These are phyloP conservation scores for Thuidium tamariscinum DNA, from an alignment of 225 moss, liverwort and hornwort genomes.

Conservation along the genomic window DNA sequence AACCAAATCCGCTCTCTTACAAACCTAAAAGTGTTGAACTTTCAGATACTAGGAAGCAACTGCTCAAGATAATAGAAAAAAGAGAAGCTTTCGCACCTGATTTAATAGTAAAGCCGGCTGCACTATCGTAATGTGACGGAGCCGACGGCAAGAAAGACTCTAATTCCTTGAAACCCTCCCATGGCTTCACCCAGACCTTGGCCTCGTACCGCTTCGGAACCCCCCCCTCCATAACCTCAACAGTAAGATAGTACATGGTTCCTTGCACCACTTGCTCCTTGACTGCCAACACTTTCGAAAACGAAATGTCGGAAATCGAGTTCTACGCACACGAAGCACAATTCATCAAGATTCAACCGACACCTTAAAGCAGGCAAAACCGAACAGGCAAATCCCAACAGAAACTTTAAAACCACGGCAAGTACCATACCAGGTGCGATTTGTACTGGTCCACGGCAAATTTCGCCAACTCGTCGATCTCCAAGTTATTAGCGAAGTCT, in stretches of 20 bases:
- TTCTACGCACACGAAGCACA: not conserved
- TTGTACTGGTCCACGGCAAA: slow-evolving; percentile 44
- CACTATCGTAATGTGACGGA: not conserved
- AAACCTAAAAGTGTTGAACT: not conserved
- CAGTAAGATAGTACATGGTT: slow-evolving; percentile 63
- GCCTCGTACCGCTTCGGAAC: slow-evolving; percentile 47
- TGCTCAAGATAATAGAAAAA: not conserved
- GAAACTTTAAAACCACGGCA: not conserved
- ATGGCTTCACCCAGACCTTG: slow-evolving; percentile 56
- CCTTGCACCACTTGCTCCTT: slow-evolving; percentile 82
- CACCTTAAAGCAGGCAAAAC: not conserved
- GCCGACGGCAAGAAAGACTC: slow-evolving; percentile 36
- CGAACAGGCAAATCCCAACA: not conserved
- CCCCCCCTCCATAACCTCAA: slow-evolving; percentile 46
- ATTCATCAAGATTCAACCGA: not conserved
- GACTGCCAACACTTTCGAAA: slow-evolving; percentile 61
- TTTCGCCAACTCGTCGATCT: slow-evolving; percentile 34
- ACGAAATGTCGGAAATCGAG: slow-evolving; percentile 37
- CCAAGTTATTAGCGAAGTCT: slow-evolving; percentile 25
- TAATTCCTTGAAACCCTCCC: slow-evolving; percentile 44
- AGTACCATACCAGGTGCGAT: not conserved
- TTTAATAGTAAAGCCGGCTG: not conserved
- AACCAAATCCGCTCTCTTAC: not conserved
- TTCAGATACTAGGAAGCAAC: not conserved
- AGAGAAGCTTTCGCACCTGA: not conserved